Percentiles rank a stretch among this genome's conserved stretches.
phyloP scores from a whole-genome alignment of 2,329 filamentous ascomycete genomes.

The Xylariaceae sp. region DNA sequence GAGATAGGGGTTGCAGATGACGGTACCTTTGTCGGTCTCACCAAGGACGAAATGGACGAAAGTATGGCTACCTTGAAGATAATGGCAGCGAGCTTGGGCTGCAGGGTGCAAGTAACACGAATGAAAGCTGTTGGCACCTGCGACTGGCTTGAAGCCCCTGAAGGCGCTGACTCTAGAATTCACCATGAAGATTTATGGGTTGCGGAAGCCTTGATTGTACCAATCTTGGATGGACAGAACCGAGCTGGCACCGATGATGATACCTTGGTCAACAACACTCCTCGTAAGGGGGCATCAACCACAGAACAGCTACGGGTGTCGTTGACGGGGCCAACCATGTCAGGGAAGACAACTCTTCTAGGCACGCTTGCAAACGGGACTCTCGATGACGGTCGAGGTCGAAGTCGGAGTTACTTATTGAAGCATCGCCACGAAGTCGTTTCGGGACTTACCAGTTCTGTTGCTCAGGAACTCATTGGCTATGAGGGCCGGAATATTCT shows the following conservation, averaged over 20 bases:
- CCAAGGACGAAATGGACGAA: slow-evolving; percentile 86
- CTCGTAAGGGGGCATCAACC: slow-evolving; percentile 44
- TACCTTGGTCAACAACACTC: slow-evolving; percentile 20
- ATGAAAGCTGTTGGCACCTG: slow-evolving; percentile 82
- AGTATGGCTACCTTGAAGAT: slow-evolving; percentile 77
- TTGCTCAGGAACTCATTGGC: slow-evolving; percentile 88
- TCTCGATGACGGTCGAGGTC: slow-evolving; percentile 86
- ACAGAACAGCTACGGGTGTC: slow-evolving; percentile 80
- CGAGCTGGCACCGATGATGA: slow-evolving; percentile 21
- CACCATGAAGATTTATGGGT: slow-evolving; percentile 66
- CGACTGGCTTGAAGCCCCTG: slow-evolving; percentile 58
- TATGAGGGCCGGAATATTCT: slow-evolving; percentile 62
- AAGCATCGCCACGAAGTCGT: slow-evolving; percentile 91
- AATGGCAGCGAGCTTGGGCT: slow-evolving; percentile 92
- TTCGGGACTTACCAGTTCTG: slow-evolving; percentile 88
- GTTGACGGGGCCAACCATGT: slow-evolving; percentile 80
- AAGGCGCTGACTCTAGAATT: slow-evolving; percentile 25
- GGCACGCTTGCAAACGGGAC: slow-evolving; percentile 84
- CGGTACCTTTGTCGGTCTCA: slow-evolving; percentile 81
- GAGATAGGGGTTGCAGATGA: slow-evolving; percentile 96
- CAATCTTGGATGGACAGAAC: slow-evolving; percentile 49
- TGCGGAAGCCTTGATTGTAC: slow-evolving; percentile 82
- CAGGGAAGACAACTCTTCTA: slow-evolving; percentile 86
- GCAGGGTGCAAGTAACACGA: slow-evolving; percentile 73
- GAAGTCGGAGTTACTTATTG: slow-evolving; percentile 78